Evolutionary conservation across 768 basidiomycete species (phyloP).

Genomic region (Suillus sp.): DNA sequence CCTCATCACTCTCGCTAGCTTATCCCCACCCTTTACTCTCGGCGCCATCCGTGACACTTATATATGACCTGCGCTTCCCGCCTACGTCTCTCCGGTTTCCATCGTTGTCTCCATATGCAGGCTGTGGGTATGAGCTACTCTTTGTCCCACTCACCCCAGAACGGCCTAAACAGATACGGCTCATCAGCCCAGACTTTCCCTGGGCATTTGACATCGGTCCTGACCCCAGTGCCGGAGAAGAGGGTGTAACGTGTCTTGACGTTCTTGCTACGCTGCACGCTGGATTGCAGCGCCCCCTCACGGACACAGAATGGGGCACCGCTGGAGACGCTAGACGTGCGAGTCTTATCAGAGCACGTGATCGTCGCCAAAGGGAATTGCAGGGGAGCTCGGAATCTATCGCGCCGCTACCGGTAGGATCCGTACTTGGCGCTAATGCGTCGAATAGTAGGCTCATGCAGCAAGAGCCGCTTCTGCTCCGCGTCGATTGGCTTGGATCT

Average conservation of each 20-base stretch:
- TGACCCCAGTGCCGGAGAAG: no score
- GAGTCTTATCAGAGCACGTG: conserved; percentile 9
- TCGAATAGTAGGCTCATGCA: not conserved
- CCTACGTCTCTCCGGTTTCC: conserved; percentile 2
- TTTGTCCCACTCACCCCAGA: conserved; percentile 1
- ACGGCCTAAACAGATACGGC: conserved; percentile 6
- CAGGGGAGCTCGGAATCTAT: not conserved
- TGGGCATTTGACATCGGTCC: conserved; percentile 13
- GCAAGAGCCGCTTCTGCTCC: not conserved
- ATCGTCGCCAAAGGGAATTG: conserved; percentile 1
- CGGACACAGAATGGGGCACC: conserved; percentile 11
- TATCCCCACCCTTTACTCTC: conserved; percentile 1
- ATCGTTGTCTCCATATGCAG: conserved; percentile 1
- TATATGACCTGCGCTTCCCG: conserved; percentile 9
- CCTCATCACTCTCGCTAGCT: not conserved
- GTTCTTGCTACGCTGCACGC: conserved; percentile 8
- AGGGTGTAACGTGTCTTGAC: conserved; percentile 7
- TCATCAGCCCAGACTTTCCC: conserved; percentile 15
- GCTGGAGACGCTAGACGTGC: conserved; percentile 4
- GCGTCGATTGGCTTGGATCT: conserved; percentile 16
- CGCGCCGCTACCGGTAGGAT: not conserved
- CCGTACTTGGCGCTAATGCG: not conserved
- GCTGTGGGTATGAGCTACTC: conserved; percentile 1
- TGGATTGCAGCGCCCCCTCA: conserved; percentile 12
- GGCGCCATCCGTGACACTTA: not conserved